phyloP scores from a whole-genome alignment of 2,329 filamentous ascomycete species.

The Trichoderma aggressivum region DNA sequence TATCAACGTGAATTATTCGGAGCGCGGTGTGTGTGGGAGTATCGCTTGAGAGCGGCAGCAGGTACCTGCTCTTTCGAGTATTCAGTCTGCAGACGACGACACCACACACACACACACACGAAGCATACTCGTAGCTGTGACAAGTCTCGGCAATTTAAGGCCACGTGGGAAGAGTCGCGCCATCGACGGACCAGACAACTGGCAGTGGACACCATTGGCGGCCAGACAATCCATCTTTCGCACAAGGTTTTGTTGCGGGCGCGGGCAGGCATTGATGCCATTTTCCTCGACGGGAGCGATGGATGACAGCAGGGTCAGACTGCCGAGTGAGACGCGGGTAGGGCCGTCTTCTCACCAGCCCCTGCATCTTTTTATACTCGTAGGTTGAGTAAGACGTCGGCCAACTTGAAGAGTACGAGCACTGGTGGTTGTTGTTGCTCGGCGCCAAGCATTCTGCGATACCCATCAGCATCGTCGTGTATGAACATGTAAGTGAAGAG shows the following conservation, averaged over 20 bases:
- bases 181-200: not conserved
- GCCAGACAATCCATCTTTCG: not conserved
- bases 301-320: not conserved
- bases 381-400: not conserved
- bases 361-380: not conserved
- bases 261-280: not conserved
- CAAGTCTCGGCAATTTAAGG: not conserved
- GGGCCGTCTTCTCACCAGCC: not conserved
- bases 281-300: not conserved
- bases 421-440: not conserved
- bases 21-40: not conserved
- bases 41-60: not conserved
- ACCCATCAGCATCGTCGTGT: not conserved
- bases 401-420: not conserved
- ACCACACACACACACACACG: not conserved
- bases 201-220: not conserved
- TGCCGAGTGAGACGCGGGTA: conserved; percentile 6
- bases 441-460: not conserved
- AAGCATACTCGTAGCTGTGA: too few relatives aligned
- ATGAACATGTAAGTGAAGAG: not conserved
- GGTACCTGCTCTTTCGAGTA: not conserved
- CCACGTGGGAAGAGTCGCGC: conserved; percentile 11
- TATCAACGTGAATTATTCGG: not conserved
- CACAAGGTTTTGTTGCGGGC: not conserved
- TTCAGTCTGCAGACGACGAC: not conserved